Conservation (phyloP, 331 rosid species). For the Cydonia oblonga region DNA sequence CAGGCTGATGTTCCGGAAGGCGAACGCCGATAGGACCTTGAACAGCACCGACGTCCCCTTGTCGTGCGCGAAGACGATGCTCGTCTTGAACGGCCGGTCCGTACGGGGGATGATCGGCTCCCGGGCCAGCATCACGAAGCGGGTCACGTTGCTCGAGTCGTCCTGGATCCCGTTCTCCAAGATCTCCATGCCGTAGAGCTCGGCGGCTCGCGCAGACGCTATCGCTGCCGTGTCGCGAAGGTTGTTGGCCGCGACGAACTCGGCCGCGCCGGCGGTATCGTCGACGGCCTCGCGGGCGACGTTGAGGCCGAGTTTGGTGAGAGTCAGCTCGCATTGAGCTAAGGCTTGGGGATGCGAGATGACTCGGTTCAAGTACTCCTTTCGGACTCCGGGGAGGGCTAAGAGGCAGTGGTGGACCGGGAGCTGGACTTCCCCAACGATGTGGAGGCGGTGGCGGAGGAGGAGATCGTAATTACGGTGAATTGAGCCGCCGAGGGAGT, state of each 20-base stretch:
- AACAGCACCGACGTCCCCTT: constrained; percentile 79
- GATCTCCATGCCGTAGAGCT: constrained; percentile 50
- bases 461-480: constrained; percentile 95
- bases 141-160: constrained; percentile 79
- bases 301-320: constrained; percentile 74
- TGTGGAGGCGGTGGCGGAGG: constrained; percentile 91
- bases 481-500: constrained; percentile 92
- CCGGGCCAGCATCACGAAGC: constrained; percentile 79
- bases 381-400: constrained; percentile 62
- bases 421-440: constrained; percentile 83
- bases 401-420: constrained; percentile 95
- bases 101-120: constrained; percentile 77
- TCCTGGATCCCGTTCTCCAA: constrained; percentile 80
- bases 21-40: constrained; percentile 78
- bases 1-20: constrained; percentile 65
- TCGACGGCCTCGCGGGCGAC: constrained; percentile 74
- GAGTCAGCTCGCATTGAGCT: constrained; percentile 71
- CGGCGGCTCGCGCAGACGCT: constrained; percentile 78
- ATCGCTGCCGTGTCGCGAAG: constrained; percentile 82
- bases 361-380: constrained; percentile 61
- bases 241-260: constrained; percentile 39
- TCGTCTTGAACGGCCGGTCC: constrained; percentile 69
- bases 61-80: constrained; percentile 91
- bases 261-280: constrained; percentile 93
- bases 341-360: constrained; percentile 96